Conservation (phyloP, 345 rosid genomes). For the Salix brachista region DNA sequence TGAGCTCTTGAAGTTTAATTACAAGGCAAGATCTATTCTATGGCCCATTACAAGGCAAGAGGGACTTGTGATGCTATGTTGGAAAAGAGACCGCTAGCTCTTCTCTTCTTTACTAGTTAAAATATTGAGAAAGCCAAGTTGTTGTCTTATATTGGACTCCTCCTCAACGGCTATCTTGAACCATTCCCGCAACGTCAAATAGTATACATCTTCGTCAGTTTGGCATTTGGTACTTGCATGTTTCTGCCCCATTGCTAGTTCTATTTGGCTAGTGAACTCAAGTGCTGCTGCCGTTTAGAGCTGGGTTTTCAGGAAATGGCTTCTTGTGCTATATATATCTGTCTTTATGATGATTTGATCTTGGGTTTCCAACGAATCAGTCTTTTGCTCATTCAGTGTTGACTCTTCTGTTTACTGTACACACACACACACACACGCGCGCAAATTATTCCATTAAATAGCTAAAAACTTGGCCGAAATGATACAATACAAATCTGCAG, state of each 20-base stretch:
- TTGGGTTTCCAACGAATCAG: neutral
- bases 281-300: no score
- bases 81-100: no score
- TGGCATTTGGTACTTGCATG: neutral
- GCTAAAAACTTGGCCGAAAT: neutral
- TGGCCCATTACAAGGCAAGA: neutral
- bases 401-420: neutral
- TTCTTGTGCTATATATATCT: neutral
- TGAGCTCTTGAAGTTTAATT: neutral
- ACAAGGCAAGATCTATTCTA: neutral
- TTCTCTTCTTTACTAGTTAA: no score
- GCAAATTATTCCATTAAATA: neutral
- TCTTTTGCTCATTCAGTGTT: neutral
- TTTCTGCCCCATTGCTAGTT: neutral
- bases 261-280: neutral
- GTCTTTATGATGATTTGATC: neutral
- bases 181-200: no score
- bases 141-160: neutral
- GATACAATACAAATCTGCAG: neutral
- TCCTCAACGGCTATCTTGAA: neutral
- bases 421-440: accelerated
- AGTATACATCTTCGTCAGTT: no score
- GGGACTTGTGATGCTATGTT: neutral
- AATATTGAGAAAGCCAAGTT: no score
- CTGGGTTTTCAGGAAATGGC: neutral